Base-by-base conservation (phyloP, 257 asterid genomes). In the Solanum etuberosum region DNA sequence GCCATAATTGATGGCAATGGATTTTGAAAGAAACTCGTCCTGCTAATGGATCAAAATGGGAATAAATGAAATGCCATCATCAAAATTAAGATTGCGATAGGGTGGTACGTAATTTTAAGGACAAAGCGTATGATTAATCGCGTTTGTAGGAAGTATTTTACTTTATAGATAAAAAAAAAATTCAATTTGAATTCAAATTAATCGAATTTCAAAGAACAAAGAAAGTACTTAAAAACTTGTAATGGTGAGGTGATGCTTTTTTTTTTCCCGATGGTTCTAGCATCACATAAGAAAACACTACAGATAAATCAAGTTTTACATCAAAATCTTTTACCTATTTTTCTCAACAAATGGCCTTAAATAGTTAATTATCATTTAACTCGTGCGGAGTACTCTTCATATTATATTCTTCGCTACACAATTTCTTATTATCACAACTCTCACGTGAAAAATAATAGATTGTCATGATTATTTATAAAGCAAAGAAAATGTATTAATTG, bases 241-340 rank as follows among this genome's bases (percentile, higher is more conserved):
- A 83, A 67, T 72, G 89, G 89, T 88, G 46, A 86, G 23, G 25
- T 83, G 90, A 84, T 83, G 61, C 76, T 14, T 88, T 27, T 88
- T n/a, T 38, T 4, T 84, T 11, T 2, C 0, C 10, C 83, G 14
- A 59, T 43, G 29, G 88, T 86, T 88, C 54, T 40, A 1, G 35
- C 11, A 88, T 90, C 93, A 14, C 87, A 89, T 87, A 54, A 89
- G 94, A 90, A 86, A 90, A 87, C 0, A 88, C 89, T 71, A 48
- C 32, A 83, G 25, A 86, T 9, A 9, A 70, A 35, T 65, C 74
- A 70, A 90, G 90, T 90, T 87, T 87, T 87, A 89, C 48, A 91
- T 91, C 91, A 73, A 86, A 88, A 31, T 83, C 92, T 71, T 18
- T 86, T 86, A 72, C 76, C 25, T 76, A 37, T 70, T 61, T 25